A percentile compares a stretch with the other conserved stretches of the same genome.
phyloP scores from a whole-genome alignment of 148 eudicot species.

The Cornus kousa region DNA sequence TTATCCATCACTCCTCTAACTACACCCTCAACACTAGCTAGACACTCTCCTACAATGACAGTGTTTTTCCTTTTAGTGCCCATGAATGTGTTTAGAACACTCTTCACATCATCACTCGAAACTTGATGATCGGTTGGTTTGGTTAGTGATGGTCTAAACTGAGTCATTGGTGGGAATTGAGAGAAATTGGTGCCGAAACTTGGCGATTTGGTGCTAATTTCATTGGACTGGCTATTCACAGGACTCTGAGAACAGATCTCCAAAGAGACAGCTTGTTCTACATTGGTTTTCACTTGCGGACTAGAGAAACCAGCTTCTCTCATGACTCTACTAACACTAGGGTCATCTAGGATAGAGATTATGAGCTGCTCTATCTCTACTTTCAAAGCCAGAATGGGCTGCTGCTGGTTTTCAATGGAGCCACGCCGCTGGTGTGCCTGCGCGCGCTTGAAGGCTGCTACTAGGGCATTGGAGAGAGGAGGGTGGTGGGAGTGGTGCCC shows the following conservation, averaged over 20 bases:
- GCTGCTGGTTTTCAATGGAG: constrained; percentile 76
- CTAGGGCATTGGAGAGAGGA: constrained; percentile 54
- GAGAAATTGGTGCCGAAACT: constrained; percentile 11
- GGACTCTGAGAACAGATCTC: constrained; percentile 36
- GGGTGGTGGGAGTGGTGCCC: constrained; percentile 53
- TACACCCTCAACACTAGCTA: constrained; percentile 48
- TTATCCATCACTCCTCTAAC: constrained; percentile 55
- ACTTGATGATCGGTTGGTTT: constrained; percentile 15
- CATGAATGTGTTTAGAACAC: constrained; percentile 50
- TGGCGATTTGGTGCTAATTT: constrained; percentile 17
- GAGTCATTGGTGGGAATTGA: constrained; percentile 23
- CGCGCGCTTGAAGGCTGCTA: constrained; percentile 81
- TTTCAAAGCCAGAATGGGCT: constrained; percentile 70
- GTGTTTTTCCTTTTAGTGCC: constrained; percentile 53
- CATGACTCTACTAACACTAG: constrained; percentile 95
- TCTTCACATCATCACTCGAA: constrained; percentile 42
- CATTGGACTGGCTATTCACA: constrained; percentile 9
- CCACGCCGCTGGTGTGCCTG: constrained; percentile 93
- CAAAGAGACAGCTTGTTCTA: constrained; percentile 54
- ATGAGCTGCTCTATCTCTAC: constrained; percentile 85
- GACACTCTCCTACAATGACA: constrained; percentile 56
- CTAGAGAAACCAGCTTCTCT: constrained; percentile 92
- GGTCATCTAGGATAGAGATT: constrained; percentile 80
- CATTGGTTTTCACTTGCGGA: constrained; percentile 66
- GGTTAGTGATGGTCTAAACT: constrained; percentile 19